Evolutionary conservation across 2,329 filamentous ascomycete species (phyloP), one percentile per base, ranked within the genome.

Genomic region (Aspergillus sp.): DNA sequence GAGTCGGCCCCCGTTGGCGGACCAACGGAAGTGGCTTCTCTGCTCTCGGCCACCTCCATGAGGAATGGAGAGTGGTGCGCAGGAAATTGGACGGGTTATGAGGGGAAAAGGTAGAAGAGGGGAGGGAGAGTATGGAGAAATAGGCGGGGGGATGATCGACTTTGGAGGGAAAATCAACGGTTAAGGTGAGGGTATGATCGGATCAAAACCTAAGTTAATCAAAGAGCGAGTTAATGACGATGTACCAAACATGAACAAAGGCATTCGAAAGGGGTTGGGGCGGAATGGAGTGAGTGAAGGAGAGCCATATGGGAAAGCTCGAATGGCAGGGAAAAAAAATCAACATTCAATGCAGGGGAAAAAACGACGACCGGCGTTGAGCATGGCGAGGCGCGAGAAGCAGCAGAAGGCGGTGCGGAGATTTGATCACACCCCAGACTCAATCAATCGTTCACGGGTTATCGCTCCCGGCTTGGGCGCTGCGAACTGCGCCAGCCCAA

Each of bases 31-130:
- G 67, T 63, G 32, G 72, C 66, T 56, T 77, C 74, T 62, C 67
- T 68, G 60, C 70, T 73, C 57, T 74, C 75, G 32, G 73, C 73
- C 39, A 76, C 73, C 68, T 80, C 76, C 77, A 80, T 80, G 46
- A 61, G 56, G 39, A 60, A 55, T 36, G 52, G 22, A 20, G 50
- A 39, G 49, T 47, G 39, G 60, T 51, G 55, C 52, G 32, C 57
- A 42, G 42, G 20, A 29, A 52, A 10, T 46, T 47, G 45, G 9
- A 6, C 2, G 42, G 45, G 22, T 16, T 46, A 10, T 18, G 9
- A 46, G n/a, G 16, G 24, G 12, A 18, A 52, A 26, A 42, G 24
- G 29, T 20, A 39, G 16, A 57, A 49, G 53, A 55, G 54, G 26
- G 57, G 58, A 26, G 50, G 32, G 20, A 26, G 55, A 52, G 18